Evolutionary conservation across 75 land plant genomes (phyloP), one percentile per base, ranked within the genome.

Genomic region (Sequoiadendron giganteum): DNA sequence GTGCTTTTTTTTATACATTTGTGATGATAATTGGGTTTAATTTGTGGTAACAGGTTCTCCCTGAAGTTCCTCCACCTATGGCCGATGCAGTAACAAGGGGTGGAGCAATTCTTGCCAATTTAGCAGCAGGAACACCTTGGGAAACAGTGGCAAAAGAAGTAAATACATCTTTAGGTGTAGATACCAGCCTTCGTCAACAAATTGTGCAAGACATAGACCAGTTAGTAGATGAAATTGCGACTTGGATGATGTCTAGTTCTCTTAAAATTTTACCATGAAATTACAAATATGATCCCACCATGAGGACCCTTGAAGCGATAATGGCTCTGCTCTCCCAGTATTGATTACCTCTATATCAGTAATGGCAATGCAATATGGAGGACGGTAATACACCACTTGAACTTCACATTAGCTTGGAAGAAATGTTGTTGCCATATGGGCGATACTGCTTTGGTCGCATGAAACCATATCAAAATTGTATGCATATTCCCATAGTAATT

Each of bases 91-190:
- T 97, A 1, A 94, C 96, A 54, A 90, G 95, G 68, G 99, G 99
- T 82, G 88, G 97, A 80, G 99, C 95, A 87, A 85, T 98, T 54
- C 85, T 98, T 38, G 86, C 98, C 32, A 95, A 92, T 88, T 77
- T 98, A 87, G 90, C 99, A 14, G 92, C 88, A 16, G 99, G 99
- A 39, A 98, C 99, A 8, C 99, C 96, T n/a, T 98, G 94, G 94
- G 99, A 93, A 49, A 87, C 94, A 5, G 90, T 97, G 38, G 99
- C 97, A 21, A 98, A 90, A 87, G 97, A 95, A 86, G 94, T 98
- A 9, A 91, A 94, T n/a, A 90, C 89, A 85, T 87, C 97, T 38
- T 89, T 96, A 7, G 94, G 95, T 81, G 80, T 87, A 32, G 96
- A 97, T 82, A 88, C 96, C 45, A 86, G 96, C 75, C 89, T 92